phyloP scores from a whole-genome alignment of 2,329 filamentous ascomycete species.

The Cladophialophora exuberans region DNA sequence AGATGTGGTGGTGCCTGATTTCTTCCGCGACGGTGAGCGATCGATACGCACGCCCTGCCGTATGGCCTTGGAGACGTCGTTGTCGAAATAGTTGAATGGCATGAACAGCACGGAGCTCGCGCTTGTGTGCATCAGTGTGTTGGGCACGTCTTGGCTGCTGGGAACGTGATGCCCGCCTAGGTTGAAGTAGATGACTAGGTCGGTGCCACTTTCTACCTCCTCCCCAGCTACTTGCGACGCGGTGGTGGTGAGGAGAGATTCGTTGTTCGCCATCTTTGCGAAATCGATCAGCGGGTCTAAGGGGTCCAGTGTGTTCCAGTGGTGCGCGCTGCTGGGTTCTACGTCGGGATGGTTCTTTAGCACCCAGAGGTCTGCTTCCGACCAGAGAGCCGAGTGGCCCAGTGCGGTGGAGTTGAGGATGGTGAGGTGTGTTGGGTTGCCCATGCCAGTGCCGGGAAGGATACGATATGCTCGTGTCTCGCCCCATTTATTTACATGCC shows the following conservation, averaged over 20 bases:
- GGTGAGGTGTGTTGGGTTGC: slow-evolving; percentile 30
- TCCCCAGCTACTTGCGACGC: too few species aligned
- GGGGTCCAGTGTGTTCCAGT: slow-evolving; percentile 23
- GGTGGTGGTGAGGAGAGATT: too few species aligned
- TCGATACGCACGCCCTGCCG: slow-evolving; percentile 25
- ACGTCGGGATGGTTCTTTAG: slow-evolving; percentile 24
- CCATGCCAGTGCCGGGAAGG: slow-evolving; percentile 42
- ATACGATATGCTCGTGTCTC: slow-evolving; percentile 47
- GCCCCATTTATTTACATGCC: slow-evolving; percentile 43
- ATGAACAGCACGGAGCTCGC: slow-evolving; percentile 27
- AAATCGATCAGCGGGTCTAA: slow-evolving; percentile 22
- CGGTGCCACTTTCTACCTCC: too few species aligned
- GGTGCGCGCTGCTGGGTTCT: slow-evolving; percentile 21
- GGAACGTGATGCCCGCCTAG: slow-evolving; percentile 58
- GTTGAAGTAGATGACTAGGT: slow-evolving; percentile 55
- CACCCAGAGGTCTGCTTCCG: slow-evolving; percentile 23
- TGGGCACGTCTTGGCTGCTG: slow-evolving; percentile 43
- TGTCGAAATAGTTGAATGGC: slow-evolving; percentile 30
- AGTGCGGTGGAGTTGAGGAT: slow-evolving; percentile 28
- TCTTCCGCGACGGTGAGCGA: background rate
- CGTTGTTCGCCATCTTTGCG: slow-evolving; percentile 22
- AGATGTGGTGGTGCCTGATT: background rate
- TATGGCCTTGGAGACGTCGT: slow-evolving; percentile 14
- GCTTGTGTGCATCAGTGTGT: slow-evolving; percentile 36
- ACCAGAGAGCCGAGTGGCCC: slow-evolving; percentile 24